Evolutionary conservation across 495 filamentous ascomycete species (phyloP).

Genomic region (Antarctomyces pellizariae): DNA sequence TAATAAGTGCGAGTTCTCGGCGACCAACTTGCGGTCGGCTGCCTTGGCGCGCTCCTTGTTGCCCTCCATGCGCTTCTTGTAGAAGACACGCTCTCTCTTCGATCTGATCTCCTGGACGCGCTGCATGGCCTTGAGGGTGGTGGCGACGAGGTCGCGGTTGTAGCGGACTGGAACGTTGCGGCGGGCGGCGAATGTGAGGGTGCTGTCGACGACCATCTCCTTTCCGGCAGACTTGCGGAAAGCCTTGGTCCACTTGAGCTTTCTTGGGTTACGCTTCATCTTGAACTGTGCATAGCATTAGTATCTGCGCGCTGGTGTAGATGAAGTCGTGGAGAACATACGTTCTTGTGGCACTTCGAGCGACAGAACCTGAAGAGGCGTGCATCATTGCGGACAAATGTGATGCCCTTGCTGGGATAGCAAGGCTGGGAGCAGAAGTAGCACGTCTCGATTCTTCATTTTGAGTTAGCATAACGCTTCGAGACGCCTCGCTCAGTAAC

Average conservation of each 20-base stretch:
- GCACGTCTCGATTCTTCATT: slow-evolving; percentile 54
- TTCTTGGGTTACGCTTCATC: slow-evolving; percentile 71
- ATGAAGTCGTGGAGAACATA: slow-evolving; percentile 6
- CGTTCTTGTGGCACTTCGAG: slow-evolving; percentile 83
- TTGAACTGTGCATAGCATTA: slow-evolving; percentile 37
- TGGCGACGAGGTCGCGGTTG: slow-evolving; percentile 69
- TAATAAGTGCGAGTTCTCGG: slow-evolving; percentile 73
- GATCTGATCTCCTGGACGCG: slow-evolving; percentile 69
- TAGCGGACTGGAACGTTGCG: slow-evolving; percentile 91
- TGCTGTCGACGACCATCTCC: slow-evolving; percentile 87
- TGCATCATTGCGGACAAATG: slow-evolving; percentile 54
- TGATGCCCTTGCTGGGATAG: slow-evolving; percentile 81
- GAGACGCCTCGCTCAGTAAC: neutral
- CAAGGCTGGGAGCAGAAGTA: slow-evolving; percentile 73
- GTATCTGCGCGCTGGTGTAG: neutral
- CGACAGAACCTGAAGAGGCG: slow-evolving; percentile 51
- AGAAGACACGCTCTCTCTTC: slow-evolving; percentile 69
- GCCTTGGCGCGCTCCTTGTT: slow-evolving; percentile 61
- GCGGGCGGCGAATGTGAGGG: slow-evolving; percentile 73
- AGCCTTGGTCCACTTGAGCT: slow-evolving; percentile 75
- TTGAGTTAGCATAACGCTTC: neutral
- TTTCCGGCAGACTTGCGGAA: slow-evolving; percentile 59
- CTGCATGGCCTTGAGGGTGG: slow-evolving; percentile 79
- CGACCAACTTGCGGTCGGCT: slow-evolving; percentile 66
- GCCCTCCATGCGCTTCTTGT: slow-evolving; percentile 76